Evolutionary conservation across 2,329 filamentous ascomycete species (phyloP), one percentile per base, ranked within the genome.

Genomic region (Phialophora tarda): DNA sequence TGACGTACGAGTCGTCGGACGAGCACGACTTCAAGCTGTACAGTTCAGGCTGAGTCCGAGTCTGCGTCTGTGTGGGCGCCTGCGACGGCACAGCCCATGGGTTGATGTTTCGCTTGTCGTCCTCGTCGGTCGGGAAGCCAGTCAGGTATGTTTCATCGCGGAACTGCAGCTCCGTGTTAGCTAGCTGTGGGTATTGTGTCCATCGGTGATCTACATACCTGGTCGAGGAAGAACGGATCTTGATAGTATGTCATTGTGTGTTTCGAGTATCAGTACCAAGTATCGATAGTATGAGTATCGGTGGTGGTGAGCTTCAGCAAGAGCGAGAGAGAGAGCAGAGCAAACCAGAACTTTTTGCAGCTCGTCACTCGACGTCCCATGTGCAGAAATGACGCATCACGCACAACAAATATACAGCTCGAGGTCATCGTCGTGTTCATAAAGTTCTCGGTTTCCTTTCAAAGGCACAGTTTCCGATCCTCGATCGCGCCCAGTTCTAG

Each of bases 211-310:
- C 30, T 30, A 12, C 53, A 21, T 55, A 34, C 59, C 32, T 34
- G 47, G 30, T 61, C 59, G 12, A 61, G 59, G 47, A 61, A 61
- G 32, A 61, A 53, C 5, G 59, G 30, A 7, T 61, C 59, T 28
- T 34, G 47, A 21, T 53, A 61, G 59, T 41, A 61, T 5, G 59
- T 44, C 59, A 61, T 61, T 34, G 57, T 24, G 28, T 38, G 7
- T 30, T 30, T 30, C 30, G 30, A 30, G 30, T 30, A 10, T 8
- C 7, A 30, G 30, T 34, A 17, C 38, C 14, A 28, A 11, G 12
- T 34, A 21, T 53, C 30, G 12, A n/a, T n/a, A n/a, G n/a, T n/a
- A n/a, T n/a, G n/a, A n/a, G 38, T 21, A 34, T 44, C 38, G n/a
- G 38, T n/a, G 5, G 38, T 53, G 28, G 24, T 60, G 44, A 11